Evolutionary conservation across 148 eudicot species (phyloP).

Genomic region (Rhododendron molle): DNA sequence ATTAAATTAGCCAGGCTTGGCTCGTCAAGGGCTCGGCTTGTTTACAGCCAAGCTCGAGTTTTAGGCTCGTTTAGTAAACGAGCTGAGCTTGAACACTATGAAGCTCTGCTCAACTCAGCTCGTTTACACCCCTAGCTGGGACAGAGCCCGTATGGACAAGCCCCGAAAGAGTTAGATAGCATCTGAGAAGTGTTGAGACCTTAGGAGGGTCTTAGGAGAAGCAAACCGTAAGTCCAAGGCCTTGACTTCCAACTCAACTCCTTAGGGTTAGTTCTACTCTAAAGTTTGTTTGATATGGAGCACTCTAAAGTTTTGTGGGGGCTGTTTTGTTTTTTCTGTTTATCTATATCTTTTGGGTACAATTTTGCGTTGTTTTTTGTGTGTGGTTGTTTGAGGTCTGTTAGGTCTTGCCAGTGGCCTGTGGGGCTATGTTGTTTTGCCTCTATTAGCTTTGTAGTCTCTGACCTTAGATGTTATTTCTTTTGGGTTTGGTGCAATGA

Average conservation of each 20-base stretch:
- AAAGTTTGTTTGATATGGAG: neutral
- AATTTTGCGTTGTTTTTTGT: neutral
- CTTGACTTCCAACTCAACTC: neutral
- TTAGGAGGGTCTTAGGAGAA: neutral
- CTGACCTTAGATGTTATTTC: neutral
- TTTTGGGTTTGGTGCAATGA: neutral
- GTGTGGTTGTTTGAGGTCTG: neutral
- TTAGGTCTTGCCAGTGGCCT: neutral
- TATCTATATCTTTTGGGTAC: neutral
- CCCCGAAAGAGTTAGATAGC: neutral
- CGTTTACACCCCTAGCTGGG: neutral
- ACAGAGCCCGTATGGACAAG: neutral
- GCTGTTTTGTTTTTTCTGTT: neutral
- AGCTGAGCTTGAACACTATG: no score
- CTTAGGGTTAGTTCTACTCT: neutral
- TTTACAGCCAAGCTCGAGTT: no score
- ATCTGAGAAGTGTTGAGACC: neutral
- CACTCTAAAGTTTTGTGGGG: neutral
- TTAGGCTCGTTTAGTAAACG: no score
- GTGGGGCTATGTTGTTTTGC: neutral
- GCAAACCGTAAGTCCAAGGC: neutral
- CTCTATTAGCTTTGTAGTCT: neutral
- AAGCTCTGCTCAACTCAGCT: no score
- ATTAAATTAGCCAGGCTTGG: neutral
- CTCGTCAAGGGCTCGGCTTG: no score